A percentile compares a stretch with the other conserved stretches of the same genome.
Evolutionary conservation across 768 basidiomycete species (phyloP).

Genomic region (Porphyrellus cyaneotinctus): DNA sequence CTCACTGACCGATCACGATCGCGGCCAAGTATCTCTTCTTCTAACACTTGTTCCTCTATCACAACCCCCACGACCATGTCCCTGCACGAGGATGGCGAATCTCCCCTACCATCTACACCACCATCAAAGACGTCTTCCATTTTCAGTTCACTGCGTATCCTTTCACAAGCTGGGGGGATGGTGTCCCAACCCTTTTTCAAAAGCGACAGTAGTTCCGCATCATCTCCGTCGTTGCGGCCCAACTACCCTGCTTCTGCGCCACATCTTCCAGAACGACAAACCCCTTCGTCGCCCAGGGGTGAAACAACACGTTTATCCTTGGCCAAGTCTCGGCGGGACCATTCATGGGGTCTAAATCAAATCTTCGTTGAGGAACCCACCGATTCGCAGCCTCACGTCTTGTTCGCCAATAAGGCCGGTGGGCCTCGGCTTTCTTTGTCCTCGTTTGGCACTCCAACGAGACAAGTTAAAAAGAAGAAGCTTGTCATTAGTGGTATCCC

Average conservation of each 20-base stretch:
- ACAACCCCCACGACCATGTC: conserved; percentile 33
- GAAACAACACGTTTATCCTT: conserved; percentile 34
- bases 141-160: conserved; percentile 32
- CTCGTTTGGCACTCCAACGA: conserved; percentile 34
- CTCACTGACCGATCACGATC: conserved; percentile 45
- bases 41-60: conserved; percentile 49
- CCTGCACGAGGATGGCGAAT: conserved; percentile 39
- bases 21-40: conserved; percentile 60
- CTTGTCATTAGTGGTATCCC: conserved; percentile 69
- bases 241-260: conserved; percentile 36
- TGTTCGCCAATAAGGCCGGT: conserved; percentile 24
- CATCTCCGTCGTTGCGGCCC: conserved; percentile 38
- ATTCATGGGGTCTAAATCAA: conserved; percentile 13
- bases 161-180: conserved; percentile 22
- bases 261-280: conserved; percentile 37
- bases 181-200: conserved; percentile 35
- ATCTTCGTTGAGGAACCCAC: conserved; percentile 27
- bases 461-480: conserved; percentile 53
- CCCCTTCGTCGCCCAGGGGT: conserved; percentile 29
- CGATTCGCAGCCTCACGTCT: conserved; percentile 27
- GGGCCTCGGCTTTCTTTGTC: conserved; percentile 30
- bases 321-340: conserved; percentile 18
- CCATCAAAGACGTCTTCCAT: conserved; percentile 32
- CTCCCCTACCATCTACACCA: conserved; percentile 37
- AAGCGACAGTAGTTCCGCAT: conserved; percentile 18